Evolutionary conservation across 2,329 filamentous ascomycete genomes (phyloP), one percentile per base, ranked within the genome.

Genomic region (Botrytis tulipae): DNA sequence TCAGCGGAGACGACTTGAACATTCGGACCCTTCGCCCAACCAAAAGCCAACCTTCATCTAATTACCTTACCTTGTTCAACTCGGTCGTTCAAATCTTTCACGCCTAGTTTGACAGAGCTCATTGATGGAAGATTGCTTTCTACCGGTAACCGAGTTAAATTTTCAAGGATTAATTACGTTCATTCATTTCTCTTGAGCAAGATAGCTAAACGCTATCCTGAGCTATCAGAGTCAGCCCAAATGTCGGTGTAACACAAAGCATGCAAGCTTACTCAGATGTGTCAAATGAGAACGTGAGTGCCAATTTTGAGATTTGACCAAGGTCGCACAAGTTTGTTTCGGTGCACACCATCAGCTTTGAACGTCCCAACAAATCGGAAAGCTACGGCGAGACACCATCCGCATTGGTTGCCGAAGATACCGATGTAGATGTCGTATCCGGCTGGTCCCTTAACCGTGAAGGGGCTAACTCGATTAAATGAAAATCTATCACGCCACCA

Each of bases 221-320:
- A 35, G 32, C 42, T 54, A 42, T 66, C 61, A 63, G 29, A 63
- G 61, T 59, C 66, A 69, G 62, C 63, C 62, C 40, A 72, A 72
- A 72, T 72, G 62, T 72, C 62, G 71, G 71, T 69, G 71, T 72
- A 72, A 72, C 71, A 72, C 37, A 48, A 61, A 70, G 12, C 22
- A 70, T 70, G 60, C 70, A 66, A 65, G 46, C 60, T 66, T 59
- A 67, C 70, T 72, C 46, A 67, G 46, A 68, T 37, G 44, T 29
- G 48, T 37, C 46, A 29, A 72, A 72, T 72, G 40, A 72, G 62
- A 68, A 35, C 48, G 48, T 40, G 62, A 60, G 42, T 37, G 37
- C 20, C 29, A 46, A 35, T 46, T 32, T 42, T 57, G 48, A 69
- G 44, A 69, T 69, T 69, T 69, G 66, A 42, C 18, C 48, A 32